Conservation (phyloP, 495 filamentous ascomycete species). For the Penicillium angulare region DNA sequence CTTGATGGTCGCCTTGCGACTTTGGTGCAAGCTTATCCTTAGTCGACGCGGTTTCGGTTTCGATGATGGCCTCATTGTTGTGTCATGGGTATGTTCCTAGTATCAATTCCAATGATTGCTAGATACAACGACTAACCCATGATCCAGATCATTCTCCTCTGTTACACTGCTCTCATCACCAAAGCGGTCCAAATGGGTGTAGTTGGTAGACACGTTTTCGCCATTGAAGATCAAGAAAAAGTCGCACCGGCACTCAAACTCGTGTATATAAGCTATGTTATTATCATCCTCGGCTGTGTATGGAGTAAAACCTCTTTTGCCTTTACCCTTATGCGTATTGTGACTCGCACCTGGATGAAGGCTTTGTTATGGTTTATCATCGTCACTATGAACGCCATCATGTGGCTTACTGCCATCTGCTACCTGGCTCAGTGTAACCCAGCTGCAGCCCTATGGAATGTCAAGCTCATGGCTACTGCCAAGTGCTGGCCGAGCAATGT, state of each 20-base stretch:
- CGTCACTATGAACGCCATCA: constrained; percentile 23
- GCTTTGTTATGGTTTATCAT: constrained; percentile 25
- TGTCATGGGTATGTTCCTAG: constrained; percentile 10
- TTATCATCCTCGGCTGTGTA: constrained; percentile 22
- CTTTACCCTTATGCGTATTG: constrained; percentile 24
- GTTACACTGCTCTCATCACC: constrained; percentile 13
- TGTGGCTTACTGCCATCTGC: constrained; percentile 20
- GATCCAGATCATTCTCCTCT: constrained; percentile 3
- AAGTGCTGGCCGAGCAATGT: constrained; percentile 22
- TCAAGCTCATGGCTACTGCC: constrained; percentile 15
- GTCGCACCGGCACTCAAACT: constrained; percentile 16
- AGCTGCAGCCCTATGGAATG: constrained; percentile 18
- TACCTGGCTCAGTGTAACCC: constrained; percentile 24
- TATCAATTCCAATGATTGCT: no score
- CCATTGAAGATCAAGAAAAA: constrained; percentile 3
- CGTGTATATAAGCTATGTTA: constrained; percentile 15
- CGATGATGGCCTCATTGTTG: constrained; percentile 8
- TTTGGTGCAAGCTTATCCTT: constrained; percentile 12
- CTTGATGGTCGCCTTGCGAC: constrained; percentile 7
- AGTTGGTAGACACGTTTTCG: constrained; percentile 7
- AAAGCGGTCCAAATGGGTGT: constrained; percentile 12
- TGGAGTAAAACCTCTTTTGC: constrained; percentile 28
- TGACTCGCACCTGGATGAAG: constrained; percentile 20
- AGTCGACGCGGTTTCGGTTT: constrained; percentile 11
- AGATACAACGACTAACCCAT: not conserved